Evolutionary conservation across 495 filamentous ascomycete genomes (phyloP).

Genomic region (Chaetomium cochliodes): DNA sequence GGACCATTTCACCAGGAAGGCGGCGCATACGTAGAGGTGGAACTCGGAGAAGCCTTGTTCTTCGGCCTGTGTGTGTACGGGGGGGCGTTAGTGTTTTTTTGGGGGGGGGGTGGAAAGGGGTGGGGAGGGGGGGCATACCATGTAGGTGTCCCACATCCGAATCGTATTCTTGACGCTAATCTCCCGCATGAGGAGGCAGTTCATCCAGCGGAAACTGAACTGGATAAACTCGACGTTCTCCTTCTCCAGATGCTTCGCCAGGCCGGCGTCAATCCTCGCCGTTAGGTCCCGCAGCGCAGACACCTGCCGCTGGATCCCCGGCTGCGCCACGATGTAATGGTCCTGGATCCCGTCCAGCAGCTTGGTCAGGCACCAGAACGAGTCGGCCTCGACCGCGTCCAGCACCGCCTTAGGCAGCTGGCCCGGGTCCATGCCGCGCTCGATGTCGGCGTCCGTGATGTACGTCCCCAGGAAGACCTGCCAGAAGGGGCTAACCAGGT

Average conservation of each 20-base stretch:
- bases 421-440: slow-evolving; percentile 92
- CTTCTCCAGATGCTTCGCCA: slow-evolving; percentile 83
- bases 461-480: slow-evolving; percentile 94
- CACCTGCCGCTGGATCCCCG: slow-evolving; percentile 93
- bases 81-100: background rate
- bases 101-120: background rate
- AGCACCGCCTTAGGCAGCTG: slow-evolving; percentile 87
- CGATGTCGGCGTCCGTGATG: slow-evolving; percentile 88
- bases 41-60: slow-evolving; percentile 98
- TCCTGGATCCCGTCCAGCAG: slow-evolving; percentile 96
- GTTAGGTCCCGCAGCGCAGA: slow-evolving; percentile 83
- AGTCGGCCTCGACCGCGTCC: slow-evolving; percentile 96
- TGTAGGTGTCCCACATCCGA: slow-evolving; percentile 99
- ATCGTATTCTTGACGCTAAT: slow-evolving; percentile 94
- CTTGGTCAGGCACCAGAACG: slow-evolving; percentile 98
- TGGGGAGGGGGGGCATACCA: slow-evolving; percentile 56
- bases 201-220: slow-evolving; percentile 99
- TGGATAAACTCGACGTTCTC: slow-evolving; percentile 98
- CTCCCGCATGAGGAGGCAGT: slow-evolving; percentile 96
- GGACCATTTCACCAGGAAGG: slow-evolving; percentile 98
- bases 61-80: slow-evolving; percentile 83
- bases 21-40: slow-evolving; percentile 96
- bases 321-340: slow-evolving; percentile 96
- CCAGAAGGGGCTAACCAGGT: slow-evolving; percentile 96
- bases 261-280: slow-evolving; percentile 76